A percentile compares a stretch with the other conserved stretches of the same genome.
These are phyloP conservation scores for Apophysomyces ossiformis DNA, from an alignment of 371 early-diverging fungal species.

Conservation along the genomic window DNA sequence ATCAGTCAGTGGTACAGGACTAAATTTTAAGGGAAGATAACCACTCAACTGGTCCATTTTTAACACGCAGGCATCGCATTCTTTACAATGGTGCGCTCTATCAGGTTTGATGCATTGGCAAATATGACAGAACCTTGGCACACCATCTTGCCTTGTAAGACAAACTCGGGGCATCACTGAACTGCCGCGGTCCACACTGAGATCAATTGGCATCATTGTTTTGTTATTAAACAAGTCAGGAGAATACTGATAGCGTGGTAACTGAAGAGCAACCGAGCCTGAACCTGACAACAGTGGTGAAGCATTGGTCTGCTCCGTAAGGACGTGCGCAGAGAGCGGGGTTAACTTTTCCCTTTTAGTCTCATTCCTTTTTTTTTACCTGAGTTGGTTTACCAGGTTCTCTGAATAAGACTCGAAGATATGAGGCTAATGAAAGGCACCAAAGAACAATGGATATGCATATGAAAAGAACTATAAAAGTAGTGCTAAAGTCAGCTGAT, in stretches of 20 bases:
- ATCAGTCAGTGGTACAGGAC: not conserved
- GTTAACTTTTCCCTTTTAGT: not conserved
- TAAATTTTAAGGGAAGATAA: not conserved
- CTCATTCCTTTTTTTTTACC: slow-evolving; percentile 19
- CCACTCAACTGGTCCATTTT: slow-evolving; percentile 66
- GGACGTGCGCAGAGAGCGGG: not conserved
- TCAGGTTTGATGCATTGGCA: slow-evolving; percentile 63
- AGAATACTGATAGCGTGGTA: slow-evolving; percentile 39
- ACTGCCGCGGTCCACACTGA: not conserved
- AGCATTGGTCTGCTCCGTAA: not conserved
- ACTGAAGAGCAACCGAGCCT: not conserved
- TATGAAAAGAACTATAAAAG: slow-evolving; percentile 30
- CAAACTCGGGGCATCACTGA: slow-evolving; percentile 5
- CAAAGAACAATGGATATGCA: slow-evolving; percentile 48
- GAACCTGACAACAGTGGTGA: not conserved
- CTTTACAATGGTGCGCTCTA: slow-evolving; percentile 64
- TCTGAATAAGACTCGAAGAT: slow-evolving; percentile 49
- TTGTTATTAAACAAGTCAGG: slow-evolving; percentile 28
- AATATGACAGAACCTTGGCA: slow-evolving; percentile 52
- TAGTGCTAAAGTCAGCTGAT: not conserved
- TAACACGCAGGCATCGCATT: slow-evolving; percentile 63
- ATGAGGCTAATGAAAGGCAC: slow-evolving; percentile 48
- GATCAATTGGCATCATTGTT: slow-evolving; percentile 16
- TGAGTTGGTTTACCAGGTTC: slow-evolving; percentile 54
- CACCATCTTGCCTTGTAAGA: slow-evolving; percentile 30